Percentiles rank a stretch among this genome's conserved stretches.
Conservation (phyloP, 345 rosid species). For the Citrus maxima region DNA sequence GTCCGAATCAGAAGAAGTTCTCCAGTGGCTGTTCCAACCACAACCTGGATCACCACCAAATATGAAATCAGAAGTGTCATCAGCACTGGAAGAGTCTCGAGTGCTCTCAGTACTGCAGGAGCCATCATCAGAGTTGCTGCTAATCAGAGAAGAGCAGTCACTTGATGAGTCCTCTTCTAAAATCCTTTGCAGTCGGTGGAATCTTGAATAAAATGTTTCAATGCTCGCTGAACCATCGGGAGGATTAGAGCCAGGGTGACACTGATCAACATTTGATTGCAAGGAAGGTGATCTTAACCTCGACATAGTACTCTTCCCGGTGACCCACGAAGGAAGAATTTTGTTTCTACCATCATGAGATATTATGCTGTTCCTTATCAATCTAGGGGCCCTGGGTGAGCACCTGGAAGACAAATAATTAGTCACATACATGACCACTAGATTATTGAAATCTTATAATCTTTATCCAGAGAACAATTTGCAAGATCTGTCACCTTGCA, state of each 20-base stretch:
- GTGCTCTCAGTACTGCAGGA: conserved; percentile 86
- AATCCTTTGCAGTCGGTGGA: conserved; percentile 55
- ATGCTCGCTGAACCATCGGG: conserved; percentile 38
- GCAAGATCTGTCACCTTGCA: conserved; percentile 54
- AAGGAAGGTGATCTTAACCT: conserved; percentile 32
- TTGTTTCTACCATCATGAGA: conserved; percentile 30
- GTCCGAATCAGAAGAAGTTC: conserved; percentile 54
- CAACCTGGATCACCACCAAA: conserved; percentile 58
- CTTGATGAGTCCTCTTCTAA: conserved; percentile 83
- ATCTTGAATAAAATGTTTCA: conserved; percentile 62
- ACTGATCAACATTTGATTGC: conserved; percentile 21
- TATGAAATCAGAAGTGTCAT: conserved; percentile 70
- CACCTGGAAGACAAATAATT: conserved; percentile 45
- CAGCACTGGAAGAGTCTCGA: conserved; percentile 58
- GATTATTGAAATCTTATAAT: not conserved
- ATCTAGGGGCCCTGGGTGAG: conserved; percentile 68
- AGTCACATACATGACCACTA: conserved; percentile 12
- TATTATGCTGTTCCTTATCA: conserved; percentile 36
- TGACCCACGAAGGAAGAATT: conserved; percentile 18
- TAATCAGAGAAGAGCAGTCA: conserved; percentile 75
- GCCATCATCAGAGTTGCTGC: conserved; percentile 86
- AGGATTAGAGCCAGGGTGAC: conserved; percentile 29
- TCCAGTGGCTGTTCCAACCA: conserved; percentile 49
- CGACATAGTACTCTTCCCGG: conserved; percentile 17
- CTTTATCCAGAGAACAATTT: not conserved